Evolutionary conservation across 2,329 filamentous ascomycete species (phyloP).

Genomic region (Colletotrichum acutatum): DNA sequence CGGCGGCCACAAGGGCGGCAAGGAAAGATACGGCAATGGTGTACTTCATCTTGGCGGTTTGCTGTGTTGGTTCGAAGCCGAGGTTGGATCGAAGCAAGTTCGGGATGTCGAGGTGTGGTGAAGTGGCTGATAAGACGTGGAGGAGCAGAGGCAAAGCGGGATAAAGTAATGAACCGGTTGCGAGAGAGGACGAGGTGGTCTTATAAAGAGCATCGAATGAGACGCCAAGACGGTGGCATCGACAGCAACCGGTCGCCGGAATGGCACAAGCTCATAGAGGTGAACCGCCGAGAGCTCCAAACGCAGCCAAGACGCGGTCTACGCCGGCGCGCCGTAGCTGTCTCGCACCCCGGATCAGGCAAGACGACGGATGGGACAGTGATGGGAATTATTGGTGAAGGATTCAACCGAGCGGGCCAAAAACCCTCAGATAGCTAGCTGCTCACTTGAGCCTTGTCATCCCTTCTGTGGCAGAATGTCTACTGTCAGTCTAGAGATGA

Average conservation of each 20-base stretch:
- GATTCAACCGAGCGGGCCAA: background rate
- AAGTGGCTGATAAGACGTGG: background rate
- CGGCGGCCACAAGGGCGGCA: slow-evolving; percentile 39
- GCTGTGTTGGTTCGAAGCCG: background rate
- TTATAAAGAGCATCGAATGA: slow-evolving; percentile 9
- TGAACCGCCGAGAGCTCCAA: background rate
- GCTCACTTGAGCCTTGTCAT: background rate
- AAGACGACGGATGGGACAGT: background rate
- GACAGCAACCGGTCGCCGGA: background rate
- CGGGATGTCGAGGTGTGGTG: background rate
- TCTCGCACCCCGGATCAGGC: slow-evolving; percentile 27
- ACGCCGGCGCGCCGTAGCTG: background rate
- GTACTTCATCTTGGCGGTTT: slow-evolving; percentile 44
- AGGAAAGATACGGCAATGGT: slow-evolving; percentile 41
- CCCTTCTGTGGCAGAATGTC: background rate
- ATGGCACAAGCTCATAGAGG: background rate
- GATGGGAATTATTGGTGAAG: background rate
- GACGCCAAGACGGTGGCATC: background rate
- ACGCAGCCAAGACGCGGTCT: slow-evolving; percentile 9
- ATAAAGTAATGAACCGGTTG: background rate
- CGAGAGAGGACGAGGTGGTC: background rate
- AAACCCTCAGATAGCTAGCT: background rate
- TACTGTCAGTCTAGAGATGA: background rate
- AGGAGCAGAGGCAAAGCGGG: background rate
- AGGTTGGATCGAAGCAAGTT: background rate